These are phyloP conservation scores for Melaleuca alternifolia DNA, from an alignment of 345 rosid species.

Conservation along the genomic window DNA sequence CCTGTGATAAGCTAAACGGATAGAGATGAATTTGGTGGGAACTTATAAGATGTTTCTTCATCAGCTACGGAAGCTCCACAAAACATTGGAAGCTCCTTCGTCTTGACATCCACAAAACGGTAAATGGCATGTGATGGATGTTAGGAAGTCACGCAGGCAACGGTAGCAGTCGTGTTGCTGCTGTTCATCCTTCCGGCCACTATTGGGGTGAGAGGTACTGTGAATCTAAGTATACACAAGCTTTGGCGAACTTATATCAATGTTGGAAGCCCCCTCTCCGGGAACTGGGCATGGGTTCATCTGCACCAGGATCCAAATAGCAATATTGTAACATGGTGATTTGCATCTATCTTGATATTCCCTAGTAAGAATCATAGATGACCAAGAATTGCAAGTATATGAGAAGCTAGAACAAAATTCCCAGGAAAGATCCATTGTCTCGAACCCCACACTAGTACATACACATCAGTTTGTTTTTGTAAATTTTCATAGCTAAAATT, in stretches of 20 bases:
- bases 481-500: neutral
- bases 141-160: neutral
- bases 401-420: neutral
- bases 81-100: neutral
- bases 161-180: neutral
- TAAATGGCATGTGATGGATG: neutral
- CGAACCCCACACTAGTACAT: neutral
- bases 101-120: neutral
- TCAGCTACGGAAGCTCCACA: neutral
- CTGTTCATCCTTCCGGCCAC: neutral
- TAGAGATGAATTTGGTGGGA: neutral
- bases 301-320: slow-evolving; percentile 9
- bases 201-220: neutral
- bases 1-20: neutral
- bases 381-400: neutral
- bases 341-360: neutral
- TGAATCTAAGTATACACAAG: neutral
- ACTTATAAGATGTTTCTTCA: neutral
- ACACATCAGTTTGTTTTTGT: neutral
- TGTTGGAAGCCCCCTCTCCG: slow-evolving; percentile 21
- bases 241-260: slow-evolving; percentile 4
- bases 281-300: slow-evolving; percentile 30
- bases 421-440: neutral
- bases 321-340: neutral
- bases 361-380: neutral